These are phyloP conservation scores for Knoxdaviesia capensis DNA, from an alignment of 2,329 filamentous ascomycete genomes.

Conservation along the genomic window DNA sequence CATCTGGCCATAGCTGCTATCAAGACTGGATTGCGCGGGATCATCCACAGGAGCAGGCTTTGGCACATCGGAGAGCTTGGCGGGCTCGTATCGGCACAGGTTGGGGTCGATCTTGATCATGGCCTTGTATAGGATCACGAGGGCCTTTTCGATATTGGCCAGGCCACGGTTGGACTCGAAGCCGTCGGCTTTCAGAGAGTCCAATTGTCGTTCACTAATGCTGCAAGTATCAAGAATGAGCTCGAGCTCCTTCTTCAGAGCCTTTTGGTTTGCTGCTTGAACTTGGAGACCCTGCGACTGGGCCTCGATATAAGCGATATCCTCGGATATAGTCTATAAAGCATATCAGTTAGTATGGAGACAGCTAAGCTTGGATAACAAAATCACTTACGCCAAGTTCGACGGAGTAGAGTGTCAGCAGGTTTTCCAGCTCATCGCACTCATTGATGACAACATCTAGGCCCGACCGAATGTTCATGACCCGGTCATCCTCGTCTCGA, in stretches of 20 bases:
- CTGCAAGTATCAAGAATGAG: constrained; percentile 80
- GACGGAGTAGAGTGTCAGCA: constrained; percentile 84
- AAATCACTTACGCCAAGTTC: constrained; percentile 57
- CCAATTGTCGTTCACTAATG: constrained; percentile 48
- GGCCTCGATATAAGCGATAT: constrained; percentile 92
- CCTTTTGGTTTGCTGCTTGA: constrained; percentile 89
- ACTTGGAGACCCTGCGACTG: constrained; percentile 94
- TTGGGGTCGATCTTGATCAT: constrained; percentile 85
- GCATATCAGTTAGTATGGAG: background rate
- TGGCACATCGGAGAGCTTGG: constrained; percentile 17
- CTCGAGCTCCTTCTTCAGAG: constrained; percentile 76
- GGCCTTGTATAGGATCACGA: constrained; percentile 74
- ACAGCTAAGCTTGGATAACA: background rate
- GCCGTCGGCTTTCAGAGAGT: constrained; percentile 51
- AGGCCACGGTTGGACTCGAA: constrained; percentile 52
- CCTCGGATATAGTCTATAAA: constrained; percentile 67
- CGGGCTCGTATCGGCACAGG: constrained; percentile 32
- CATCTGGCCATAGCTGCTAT: constrained; percentile 73
- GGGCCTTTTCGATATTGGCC: constrained; percentile 54
- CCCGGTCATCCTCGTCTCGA: constrained; percentile 73
- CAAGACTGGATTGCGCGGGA: constrained; percentile 28
- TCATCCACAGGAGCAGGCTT: constrained; percentile 3
- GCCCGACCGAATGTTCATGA: constrained; percentile 66
- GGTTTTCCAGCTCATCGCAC: constrained; percentile 87
- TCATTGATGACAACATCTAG: constrained; percentile 84